Evolutionary conservation across 2,329 filamentous ascomycete species (phyloP), one percentile per base, ranked within the genome.

Genomic region (Reticulascus tulasneorum): DNA sequence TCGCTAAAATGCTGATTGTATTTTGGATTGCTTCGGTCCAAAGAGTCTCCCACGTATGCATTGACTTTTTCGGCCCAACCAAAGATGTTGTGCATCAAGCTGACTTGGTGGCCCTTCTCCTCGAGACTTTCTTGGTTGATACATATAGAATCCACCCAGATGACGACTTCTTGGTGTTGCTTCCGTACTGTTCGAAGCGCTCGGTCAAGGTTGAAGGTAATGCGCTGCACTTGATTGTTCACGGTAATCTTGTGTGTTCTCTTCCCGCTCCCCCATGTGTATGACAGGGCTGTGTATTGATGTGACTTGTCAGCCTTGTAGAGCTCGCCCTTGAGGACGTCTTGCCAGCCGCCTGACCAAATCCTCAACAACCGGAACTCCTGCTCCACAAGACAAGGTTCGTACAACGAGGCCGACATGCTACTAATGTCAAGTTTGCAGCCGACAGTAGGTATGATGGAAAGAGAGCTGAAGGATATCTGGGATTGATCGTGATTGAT

Each of bases 201-300:
- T 16, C 47, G 40, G 13, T 56, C 47, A 11, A 58, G 44, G 28
- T 54, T 58, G 19, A 44, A 34, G 5, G 52, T 57, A 30, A 56
- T 48, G 8, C 23, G 12, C 6, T 45, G 44, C 9, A 31, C 12
- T 4, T 28, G 27, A n/a, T 44, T 42, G 28, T 56, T 50, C n/a
- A 56, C 33, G 5, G 34, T 19, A 17, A 55, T 44, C 6, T 47
- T 16, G 32, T 25, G 41, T 38, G 11, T 38, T 31, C 15, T 40
- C 37, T 22, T 45, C 21, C 4, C 42, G 35, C 44, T 50, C 2
- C 50, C 53, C 51, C 54, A 55, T 2, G 51, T 49, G 16, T 57
- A 58, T 4, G 52, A 56, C 1, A 58, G 27, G 6, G 53, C 52
- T 9, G 34, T 38, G 16, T 56, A 56, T 7, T 24, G 4, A 8